A percentile compares a stretch with the other conserved stretches of the same genome.
These are phyloP conservation scores for Salicornia ramosissima DNA, from an alignment of 148 eudicot genomes.

Conservation along the genomic window DNA sequence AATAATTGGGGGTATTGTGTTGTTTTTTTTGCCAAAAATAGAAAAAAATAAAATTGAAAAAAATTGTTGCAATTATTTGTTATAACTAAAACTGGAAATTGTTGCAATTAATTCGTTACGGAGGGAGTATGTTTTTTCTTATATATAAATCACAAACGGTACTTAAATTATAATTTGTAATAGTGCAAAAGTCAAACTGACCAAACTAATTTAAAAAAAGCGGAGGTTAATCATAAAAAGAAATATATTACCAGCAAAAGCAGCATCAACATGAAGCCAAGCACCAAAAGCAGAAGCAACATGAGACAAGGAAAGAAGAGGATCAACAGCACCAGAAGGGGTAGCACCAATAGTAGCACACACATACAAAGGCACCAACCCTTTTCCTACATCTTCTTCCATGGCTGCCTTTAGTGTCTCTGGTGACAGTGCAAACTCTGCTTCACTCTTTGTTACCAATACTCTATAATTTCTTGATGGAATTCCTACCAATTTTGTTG, in stretches of 20 bases:
- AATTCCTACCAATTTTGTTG: conserved; percentile 42
- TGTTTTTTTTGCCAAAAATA: too few relatives aligned
- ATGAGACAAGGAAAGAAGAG: conserved; percentile 24
- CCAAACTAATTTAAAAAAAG: too few relatives aligned
- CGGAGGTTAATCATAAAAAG: too few relatives aligned
- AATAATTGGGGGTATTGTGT: too few relatives aligned
- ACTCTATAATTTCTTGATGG: conserved; percentile 34
- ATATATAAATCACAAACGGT: too few relatives aligned
- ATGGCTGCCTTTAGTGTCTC: conserved; percentile 15
- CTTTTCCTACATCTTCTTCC: conserved; percentile 26
- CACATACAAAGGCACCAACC: conserved; percentile 40
- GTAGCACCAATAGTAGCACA: conserved; percentile 49
- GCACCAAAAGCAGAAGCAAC: conserved; percentile 33
- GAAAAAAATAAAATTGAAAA: too few relatives aligned
- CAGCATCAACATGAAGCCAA: conserved; percentile 38
- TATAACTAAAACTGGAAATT: too few relatives aligned
- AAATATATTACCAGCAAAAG: conserved; percentile 19
- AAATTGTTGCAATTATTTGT: too few relatives aligned
- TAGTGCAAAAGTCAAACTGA: too few relatives aligned
- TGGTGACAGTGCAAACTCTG: conserved; percentile 22
- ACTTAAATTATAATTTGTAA: too few relatives aligned
- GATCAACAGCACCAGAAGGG: conserved; percentile 34
- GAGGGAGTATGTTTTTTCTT: too few relatives aligned
- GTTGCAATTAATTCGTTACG: too few relatives aligned
- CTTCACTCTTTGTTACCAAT: conserved; percentile 11